phyloP scores from a whole-genome alignment of 129 eudicot species.

The Chrysanthemum makinoi region DNA sequence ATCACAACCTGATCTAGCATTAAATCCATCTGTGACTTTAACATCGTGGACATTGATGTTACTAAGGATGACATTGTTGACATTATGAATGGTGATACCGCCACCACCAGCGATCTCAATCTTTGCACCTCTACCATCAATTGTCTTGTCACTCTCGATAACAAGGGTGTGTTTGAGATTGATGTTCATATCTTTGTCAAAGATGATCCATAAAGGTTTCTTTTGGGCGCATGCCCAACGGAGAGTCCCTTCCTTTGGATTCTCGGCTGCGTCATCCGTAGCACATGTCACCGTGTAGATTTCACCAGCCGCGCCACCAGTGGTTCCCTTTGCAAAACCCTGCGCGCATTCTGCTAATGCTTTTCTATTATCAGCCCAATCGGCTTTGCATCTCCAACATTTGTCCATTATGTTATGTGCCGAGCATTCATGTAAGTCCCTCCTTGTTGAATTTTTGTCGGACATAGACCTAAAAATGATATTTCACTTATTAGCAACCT shows the following conservation, averaged over 20 bases:
- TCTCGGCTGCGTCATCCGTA: constrained; percentile 21
- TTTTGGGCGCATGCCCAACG: constrained; percentile 23
- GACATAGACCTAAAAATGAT: neutral
- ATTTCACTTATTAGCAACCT: neutral
- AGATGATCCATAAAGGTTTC: constrained; percentile 32
- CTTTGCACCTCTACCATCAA: constrained; percentile 35
- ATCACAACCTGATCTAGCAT: neutral
- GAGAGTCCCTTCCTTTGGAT: constrained; percentile 35
- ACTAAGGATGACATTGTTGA: constrained; percentile 30
- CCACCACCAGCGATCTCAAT: constrained; percentile 31
- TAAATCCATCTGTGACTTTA: neutral
- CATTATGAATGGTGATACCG: constrained; percentile 24
- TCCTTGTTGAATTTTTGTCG: constrained; percentile 25
- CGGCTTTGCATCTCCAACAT: constrained; percentile 42
- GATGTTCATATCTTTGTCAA: constrained; percentile 28
- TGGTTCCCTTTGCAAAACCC: constrained; percentile 32
- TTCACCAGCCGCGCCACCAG: constrained; percentile 30
- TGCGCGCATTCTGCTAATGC: constrained; percentile 26
- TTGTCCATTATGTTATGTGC: constrained; percentile 34
- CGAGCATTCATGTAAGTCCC: constrained; percentile 20
- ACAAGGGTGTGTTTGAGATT: constrained; percentile 26
- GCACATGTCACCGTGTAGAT: constrained; percentile 30
- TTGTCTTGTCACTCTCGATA: constrained; percentile 29
- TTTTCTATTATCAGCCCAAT: constrained; percentile 36
- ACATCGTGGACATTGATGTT: constrained; percentile 15